Conservation (phyloP, 352 stramenopile species). For the Globisporangium sylvaticum region DNA sequence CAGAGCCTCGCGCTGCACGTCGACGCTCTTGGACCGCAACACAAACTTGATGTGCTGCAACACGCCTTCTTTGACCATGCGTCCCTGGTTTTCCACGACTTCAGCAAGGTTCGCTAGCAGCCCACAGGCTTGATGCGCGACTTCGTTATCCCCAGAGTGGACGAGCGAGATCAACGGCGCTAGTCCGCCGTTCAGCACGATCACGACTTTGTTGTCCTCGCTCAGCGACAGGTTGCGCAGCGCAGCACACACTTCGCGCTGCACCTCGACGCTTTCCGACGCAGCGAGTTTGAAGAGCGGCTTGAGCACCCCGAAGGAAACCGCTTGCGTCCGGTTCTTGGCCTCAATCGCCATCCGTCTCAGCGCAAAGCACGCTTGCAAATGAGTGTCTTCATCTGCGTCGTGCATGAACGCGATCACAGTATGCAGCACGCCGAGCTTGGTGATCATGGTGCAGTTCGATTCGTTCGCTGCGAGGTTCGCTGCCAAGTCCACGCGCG, state of each 20-base stretch:
- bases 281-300: slow-evolving; percentile 85
- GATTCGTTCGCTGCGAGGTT: slow-evolving; percentile 90
- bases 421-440: slow-evolving; percentile 81
- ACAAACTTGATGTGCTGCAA: slow-evolving; percentile 96
- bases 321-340: slow-evolving; percentile 89
- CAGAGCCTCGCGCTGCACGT: slow-evolving; percentile 93
- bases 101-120: slow-evolving; percentile 93
- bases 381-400: slow-evolving; percentile 89
- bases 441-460: slow-evolving; percentile 86
- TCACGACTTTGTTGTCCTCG: slow-evolving; percentile 91
- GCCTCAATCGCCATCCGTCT: slow-evolving; percentile 89
- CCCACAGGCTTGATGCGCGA: slow-evolving; percentile 87
- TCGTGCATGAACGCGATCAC: slow-evolving; percentile 87
- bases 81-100: slow-evolving; percentile 92
- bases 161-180: slow-evolving; percentile 84
- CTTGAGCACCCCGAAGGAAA: slow-evolving; percentile 90
- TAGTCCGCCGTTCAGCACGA: slow-evolving; percentile 84
- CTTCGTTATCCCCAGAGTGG: slow-evolving; percentile 88
- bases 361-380: slow-evolving; percentile 91
- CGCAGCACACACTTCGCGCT: slow-evolving; percentile 90
- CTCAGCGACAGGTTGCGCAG: slow-evolving; percentile 90
- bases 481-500: slow-evolving; percentile 90
- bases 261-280: slow-evolving; percentile 89
- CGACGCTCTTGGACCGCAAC: slow-evolving; percentile 87
- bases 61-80: slow-evolving; percentile 93